Evolutionary conservation across 495 filamentous ascomycete genomes (phyloP).

Genomic region (Pyrenula aspistea): DNA sequence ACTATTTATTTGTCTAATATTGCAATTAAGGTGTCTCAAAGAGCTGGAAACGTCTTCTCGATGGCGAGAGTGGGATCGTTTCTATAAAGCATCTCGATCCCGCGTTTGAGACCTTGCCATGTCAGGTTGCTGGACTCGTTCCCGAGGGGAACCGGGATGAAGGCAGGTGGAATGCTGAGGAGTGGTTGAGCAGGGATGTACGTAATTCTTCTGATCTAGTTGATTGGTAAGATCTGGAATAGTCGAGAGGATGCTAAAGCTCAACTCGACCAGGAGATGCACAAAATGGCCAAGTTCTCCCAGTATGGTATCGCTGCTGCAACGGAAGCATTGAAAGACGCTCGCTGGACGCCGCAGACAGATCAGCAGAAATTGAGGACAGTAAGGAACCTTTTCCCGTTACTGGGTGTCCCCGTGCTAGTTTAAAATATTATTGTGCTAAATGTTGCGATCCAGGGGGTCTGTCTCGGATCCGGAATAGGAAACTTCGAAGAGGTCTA

Average conservation of each 20-base stretch:
- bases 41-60: slow-evolving; percentile 72
- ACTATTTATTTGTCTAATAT: slow-evolving; percentile 1
- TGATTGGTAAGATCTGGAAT: background rate
- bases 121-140: slow-evolving; percentile 74
- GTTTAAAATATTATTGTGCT: background rate
- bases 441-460: slow-evolving; percentile 35
- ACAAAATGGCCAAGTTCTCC: slow-evolving; percentile 81
- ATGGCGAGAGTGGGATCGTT: slow-evolving; percentile 66
- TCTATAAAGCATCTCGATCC: slow-evolving; percentile 48
- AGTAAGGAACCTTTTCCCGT: too few relatives aligned
- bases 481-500: slow-evolving; percentile 87
- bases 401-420: slow-evolving; percentile 33
- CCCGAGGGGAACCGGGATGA: slow-evolving; percentile 44
- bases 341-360: slow-evolving; percentile 58
- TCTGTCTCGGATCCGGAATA: slow-evolving; percentile 93
- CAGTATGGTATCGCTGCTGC: slow-evolving; percentile 85
- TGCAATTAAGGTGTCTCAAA: slow-evolving; percentile 45
- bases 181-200: slow-evolving; percentile 59
- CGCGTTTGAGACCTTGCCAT: slow-evolving; percentile 58
- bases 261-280: slow-evolving; percentile 43
- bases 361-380: slow-evolving; percentile 53
- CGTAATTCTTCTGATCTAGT: slow-evolving; percentile 7
- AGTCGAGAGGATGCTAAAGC: background rate
- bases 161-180: slow-evolving; percentile 59
- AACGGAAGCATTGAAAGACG: slow-evolving; percentile 76